A percentile compares a stretch with the other conserved stretches of the same genome.
phyloP scores from a whole-genome alignment of 192 early-diverging fungal genomes.

The Coemansia sp. region DNA sequence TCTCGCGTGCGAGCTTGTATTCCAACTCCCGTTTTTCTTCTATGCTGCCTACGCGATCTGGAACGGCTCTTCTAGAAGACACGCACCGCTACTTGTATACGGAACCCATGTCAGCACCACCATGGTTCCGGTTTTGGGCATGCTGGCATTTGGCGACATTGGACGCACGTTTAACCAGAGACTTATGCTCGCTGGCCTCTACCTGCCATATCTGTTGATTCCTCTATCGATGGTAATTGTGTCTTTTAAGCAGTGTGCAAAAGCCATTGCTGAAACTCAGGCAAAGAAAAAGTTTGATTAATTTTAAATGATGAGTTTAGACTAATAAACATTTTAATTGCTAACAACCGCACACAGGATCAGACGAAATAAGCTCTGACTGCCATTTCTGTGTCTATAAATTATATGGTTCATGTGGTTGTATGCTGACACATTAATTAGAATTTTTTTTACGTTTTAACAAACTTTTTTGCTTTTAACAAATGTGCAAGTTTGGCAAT shows the following conservation, averaged over 20 bases:
- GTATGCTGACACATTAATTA: no score
- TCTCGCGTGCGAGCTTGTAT: slow-evolving; percentile 56
- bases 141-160: slow-evolving; percentile 52
- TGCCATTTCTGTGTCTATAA: no score
- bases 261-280: not conserved
- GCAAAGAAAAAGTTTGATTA: slow-evolving; percentile 15
- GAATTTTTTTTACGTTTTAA: no score
- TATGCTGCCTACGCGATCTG: slow-evolving; percentile 59
- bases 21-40: slow-evolving; percentile 74
- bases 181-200: slow-evolving; percentile 52
- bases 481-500: no score
- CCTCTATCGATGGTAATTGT: slow-evolving; percentile 56
- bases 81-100: slow-evolving; percentile 60
- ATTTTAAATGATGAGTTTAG: not conserved
- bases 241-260: slow-evolving; percentile 27
- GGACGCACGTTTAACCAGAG: slow-evolving; percentile 45
- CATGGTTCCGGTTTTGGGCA: slow-evolving; percentile 57
- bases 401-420: no score
- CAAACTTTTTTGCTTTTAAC: no score
- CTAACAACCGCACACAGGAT: no score
- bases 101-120: slow-evolving; percentile 74
- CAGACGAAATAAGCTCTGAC: no score
- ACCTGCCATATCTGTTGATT: slow-evolving; percentile 66
- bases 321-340: not conserved
- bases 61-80: slow-evolving; percentile 26